Evolutionary conservation across 345 rosid species (phyloP), one percentile per base, ranked within the genome.

Genomic region (Reutealis trisperma): DNA sequence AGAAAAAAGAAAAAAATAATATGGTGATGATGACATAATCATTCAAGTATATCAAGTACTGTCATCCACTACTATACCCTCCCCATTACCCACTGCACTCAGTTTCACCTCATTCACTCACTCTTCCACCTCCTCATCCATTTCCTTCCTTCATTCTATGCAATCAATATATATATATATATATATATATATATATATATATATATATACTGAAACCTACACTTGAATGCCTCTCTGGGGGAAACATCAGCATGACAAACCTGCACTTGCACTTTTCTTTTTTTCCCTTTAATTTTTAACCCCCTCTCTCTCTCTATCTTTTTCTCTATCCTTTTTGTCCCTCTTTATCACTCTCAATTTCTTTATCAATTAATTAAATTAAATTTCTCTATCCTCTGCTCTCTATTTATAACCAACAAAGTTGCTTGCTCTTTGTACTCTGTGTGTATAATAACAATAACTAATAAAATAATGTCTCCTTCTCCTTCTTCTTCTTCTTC

Each of bases 241-340:
- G 86, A 85, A 80, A 81, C 86, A 86, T 84, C 89, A 84, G 78
- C 87, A 76, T 86, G 82, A 82, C 86, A 86, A 79, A 80, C 71
- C 76, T 49, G 77, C 76, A 12, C 22, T 57, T 74, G 64, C 76
- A 67, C 80, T 27, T 68, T 77, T 78, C 18, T 22, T 70, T 60
- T 47, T 74, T 78, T 51, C 72, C 78, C 78, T 81, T 80, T 71
- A 34, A 34, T 41, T 61, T 32, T 65, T 65, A 45, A 16, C 37
- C 10, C 54, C 61, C 69, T 72, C 57, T 79, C 72, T 69, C 76
- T 60, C 61, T 78, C 49, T 67, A 77, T 51, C 15, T 79, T n/a
- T 73, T 42, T 78, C 80, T 75, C 65, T 81, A 70, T 69, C 74
- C 19, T 15, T 75, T 80, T 63, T 11, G 57, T 44, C 44, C 5